Evolutionary conservation across 2,329 filamentous ascomycete species (phyloP).

Genomic region (Aspergillus oerlinghausenensis): DNA sequence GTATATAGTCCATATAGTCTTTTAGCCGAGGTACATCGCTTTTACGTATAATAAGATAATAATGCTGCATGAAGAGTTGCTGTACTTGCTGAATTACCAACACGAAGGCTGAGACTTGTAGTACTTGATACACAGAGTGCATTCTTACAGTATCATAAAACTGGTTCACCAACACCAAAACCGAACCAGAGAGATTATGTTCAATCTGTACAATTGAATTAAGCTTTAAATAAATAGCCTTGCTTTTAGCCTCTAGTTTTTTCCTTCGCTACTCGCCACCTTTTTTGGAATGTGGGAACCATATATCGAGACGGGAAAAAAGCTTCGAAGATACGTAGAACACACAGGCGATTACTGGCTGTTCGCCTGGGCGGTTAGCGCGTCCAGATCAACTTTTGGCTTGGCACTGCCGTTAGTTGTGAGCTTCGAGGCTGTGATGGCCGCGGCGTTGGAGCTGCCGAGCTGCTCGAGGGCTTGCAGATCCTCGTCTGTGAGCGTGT

Average conservation of each 20-base stretch:
- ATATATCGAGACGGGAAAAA: not conserved
- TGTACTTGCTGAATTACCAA: too few relatives aligned
- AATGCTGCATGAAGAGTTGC: too few relatives aligned
- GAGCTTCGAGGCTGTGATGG: constrained; percentile 9
- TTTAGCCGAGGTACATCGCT: too few relatives aligned
- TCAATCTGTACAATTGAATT: constrained; percentile 3
- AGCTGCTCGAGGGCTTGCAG: constrained; percentile 42
- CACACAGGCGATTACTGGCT: constrained; percentile 16
- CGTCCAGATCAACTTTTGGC: constrained; percentile 34
- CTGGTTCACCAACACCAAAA: not conserved
- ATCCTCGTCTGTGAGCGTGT: constrained; percentile 45
- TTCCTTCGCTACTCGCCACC: not conserved
- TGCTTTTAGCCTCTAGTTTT: not conserved
- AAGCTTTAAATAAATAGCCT: not conserved
- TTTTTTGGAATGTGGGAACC: not conserved
- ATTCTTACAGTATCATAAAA: constrained; percentile 28
- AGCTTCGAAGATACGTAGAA: not conserved
- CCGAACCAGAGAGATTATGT: not conserved
- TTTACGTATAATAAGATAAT: not conserved
- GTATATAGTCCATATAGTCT: not conserved
- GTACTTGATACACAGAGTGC: not conserved
- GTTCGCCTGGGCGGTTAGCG: constrained; percentile 35
- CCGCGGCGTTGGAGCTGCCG: constrained; percentile 20
- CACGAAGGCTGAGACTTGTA: too few relatives aligned
- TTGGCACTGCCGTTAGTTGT: constrained; percentile 24